Conservation (phyloP, 768 basidiomycete genomes). For the Rhodotorula paludigena region DNA sequence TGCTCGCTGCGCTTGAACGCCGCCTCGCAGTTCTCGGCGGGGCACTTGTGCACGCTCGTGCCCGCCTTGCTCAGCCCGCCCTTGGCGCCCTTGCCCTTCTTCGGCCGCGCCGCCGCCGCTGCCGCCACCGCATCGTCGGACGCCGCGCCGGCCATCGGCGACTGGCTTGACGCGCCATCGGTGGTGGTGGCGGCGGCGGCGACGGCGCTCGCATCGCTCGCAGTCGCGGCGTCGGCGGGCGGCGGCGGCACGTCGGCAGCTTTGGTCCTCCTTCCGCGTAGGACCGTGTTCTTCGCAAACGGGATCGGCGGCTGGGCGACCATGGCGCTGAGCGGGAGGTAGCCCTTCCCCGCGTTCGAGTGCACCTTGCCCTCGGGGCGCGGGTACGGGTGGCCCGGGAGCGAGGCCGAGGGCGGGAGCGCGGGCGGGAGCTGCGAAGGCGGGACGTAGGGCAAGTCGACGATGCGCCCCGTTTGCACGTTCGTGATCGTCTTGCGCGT, state of each 20-base stretch:
- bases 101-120: not conserved
- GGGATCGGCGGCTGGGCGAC: conserved; percentile 27
- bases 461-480: not conserved
- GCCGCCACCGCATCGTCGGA: not conserved
- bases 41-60: conserved; percentile 30
- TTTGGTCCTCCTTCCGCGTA: conserved; percentile 16
- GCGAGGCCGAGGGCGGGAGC: too few relatives aligned
- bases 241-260: not conserved
- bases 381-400: not conserved
- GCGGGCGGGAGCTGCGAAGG: not conserved
- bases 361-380: not conserved
- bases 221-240: not conserved
- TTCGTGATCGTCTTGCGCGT: not conserved
- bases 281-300: conserved; percentile 22
- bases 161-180: too few relatives aligned
- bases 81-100: not conserved
- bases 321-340: conserved; percentile 16
- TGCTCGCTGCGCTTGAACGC: conserved; percentile 86
- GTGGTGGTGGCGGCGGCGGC: too few relatives aligned
- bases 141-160: not conserved
- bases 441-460: not conserved
- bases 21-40: conserved; percentile 59
- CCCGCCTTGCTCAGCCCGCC: conserved; percentile 17
- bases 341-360: conserved; percentile 12
- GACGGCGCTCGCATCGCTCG: not conserved